These are phyloP conservation scores for Saccharomycopsis selenospora DNA, from an alignment of 805 yeast genomes.

Conservation along the genomic window DNA sequence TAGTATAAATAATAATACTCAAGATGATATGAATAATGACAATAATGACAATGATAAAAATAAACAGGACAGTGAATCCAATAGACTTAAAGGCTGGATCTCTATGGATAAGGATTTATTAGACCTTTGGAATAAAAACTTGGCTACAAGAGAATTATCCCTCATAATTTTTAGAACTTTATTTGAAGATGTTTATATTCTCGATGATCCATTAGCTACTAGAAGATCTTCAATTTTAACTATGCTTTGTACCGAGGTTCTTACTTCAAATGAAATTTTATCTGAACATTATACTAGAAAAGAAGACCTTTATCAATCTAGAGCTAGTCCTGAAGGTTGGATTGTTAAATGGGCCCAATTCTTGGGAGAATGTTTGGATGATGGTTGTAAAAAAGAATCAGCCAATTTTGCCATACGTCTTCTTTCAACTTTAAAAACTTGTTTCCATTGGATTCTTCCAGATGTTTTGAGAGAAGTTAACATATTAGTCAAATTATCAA, in stretches of 20 bases:
- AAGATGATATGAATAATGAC: not conserved
- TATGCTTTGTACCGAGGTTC: constrained; percentile 77
- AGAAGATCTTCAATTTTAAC: constrained; percentile 69
- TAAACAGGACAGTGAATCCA: constrained; percentile 36
- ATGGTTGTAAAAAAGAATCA: constrained; percentile 26
- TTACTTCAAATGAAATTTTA: constrained; percentile 63
- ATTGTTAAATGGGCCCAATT: constrained; percentile 63
- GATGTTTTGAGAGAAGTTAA: constrained; percentile 60
- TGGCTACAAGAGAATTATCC: constrained; percentile 65
- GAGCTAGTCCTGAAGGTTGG: constrained; percentile 81
- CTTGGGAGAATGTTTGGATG: constrained; percentile 36
- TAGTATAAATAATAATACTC: not conserved
- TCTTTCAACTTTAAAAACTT: constrained; percentile 78
- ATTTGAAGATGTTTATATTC: constrained; percentile 85
- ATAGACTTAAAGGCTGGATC: constrained; percentile 65
- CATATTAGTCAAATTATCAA: constrained; percentile 55
- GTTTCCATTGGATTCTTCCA: constrained; percentile 88
- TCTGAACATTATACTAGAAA: constrained; percentile 58
- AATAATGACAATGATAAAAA: constrained; percentile 15
- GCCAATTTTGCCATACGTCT: constrained; percentile 55
- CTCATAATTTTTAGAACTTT: constrained; percentile 74
- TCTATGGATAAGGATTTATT: constrained; percentile 77
- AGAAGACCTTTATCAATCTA: constrained; percentile 53
- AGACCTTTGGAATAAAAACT: constrained; percentile 62
- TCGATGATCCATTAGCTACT: constrained; percentile 88